phyloP scores from a whole-genome alignment of 192 early-diverging fungal species.

The Backusella westeae region DNA sequence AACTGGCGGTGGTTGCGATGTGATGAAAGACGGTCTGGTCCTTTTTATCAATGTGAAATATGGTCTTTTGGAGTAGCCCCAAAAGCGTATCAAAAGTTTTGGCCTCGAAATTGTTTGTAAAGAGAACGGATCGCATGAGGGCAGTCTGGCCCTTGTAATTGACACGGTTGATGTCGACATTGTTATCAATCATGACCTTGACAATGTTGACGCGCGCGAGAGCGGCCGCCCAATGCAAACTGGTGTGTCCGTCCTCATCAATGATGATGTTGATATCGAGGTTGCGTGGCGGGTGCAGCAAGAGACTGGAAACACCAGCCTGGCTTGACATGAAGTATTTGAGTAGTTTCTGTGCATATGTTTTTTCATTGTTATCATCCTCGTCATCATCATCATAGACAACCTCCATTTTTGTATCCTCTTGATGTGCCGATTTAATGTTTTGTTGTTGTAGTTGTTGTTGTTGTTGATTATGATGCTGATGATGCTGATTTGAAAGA shows the following conservation, averaged over 20 bases:
- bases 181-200: constrained; percentile 69
- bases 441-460: background rate
- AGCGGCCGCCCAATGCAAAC: constrained; percentile 95
- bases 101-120: constrained; percentile 85
- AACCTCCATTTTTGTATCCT: background rate
- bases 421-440: background rate
- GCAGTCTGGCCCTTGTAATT: constrained; percentile 90
- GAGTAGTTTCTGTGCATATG: constrained; percentile 23
- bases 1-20: constrained; percentile 67
- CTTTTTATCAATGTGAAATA: constrained; percentile 73
- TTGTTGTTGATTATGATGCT: background rate
- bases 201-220: constrained; percentile 79
- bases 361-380: background rate
- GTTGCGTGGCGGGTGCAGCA: constrained; percentile 51
- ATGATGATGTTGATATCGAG: constrained; percentile 84
- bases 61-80: constrained; percentile 72
- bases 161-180: constrained; percentile 65
- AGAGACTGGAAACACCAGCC: constrained; percentile 12
- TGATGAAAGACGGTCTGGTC: constrained; percentile 92
- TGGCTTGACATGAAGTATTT: constrained; percentile 29
- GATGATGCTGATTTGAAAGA: background rate
- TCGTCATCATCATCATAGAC: background rate
- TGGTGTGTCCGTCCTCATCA: constrained; percentile 94
- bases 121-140: constrained; percentile 86
- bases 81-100: constrained; percentile 75